These are phyloP conservation scores for Porcisia hertigi DNA, from an alignment of 208 protist genomes.

Conservation along the genomic window DNA sequence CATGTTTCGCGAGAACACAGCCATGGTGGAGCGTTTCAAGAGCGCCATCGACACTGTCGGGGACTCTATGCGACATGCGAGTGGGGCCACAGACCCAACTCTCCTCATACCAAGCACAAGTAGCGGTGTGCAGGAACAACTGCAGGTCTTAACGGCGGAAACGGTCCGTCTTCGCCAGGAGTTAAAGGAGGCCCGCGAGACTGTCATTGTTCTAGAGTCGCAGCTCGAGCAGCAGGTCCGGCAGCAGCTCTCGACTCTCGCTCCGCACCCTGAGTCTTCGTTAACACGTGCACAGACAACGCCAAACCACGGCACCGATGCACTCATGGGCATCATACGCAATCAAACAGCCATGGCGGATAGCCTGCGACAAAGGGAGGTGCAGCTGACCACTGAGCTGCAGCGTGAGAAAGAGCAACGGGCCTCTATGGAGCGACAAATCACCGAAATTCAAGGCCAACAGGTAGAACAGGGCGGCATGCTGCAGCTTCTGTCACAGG, in stretches of 20 bases:
- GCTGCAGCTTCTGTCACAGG: conserved; percentile 45
- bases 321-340: conserved; percentile 57
- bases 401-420: conserved; percentile 48
- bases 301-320: conserved; percentile 27
- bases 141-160: conserved; percentile 67
- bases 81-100: conserved; percentile 3
- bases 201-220: conserved; percentile 74
- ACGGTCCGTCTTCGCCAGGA: conserved; percentile 68
- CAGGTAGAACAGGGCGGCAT: conserved; percentile 66
- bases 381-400: conserved; percentile 60
- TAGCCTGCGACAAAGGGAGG: conserved; percentile 75
- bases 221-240: conserved; percentile 64
- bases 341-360: conserved; percentile 80
- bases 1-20: conserved; percentile 83
- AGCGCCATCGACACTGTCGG: conserved; percentile 69
- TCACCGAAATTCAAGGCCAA: conserved; percentile 44
- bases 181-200: conserved; percentile 56
- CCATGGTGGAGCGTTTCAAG: conserved; percentile 82
- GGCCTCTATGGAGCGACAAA: conserved; percentile 36
- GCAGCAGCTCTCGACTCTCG: conserved; percentile 30
- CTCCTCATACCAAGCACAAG: conserved; percentile 14
- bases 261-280: not conserved
- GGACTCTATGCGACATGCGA: conserved; percentile 26
- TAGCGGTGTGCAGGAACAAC: conserved; percentile 45
- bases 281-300: not conserved